phyloP scores from a whole-genome alignment of 192 early-diverging fungal species.

The Coemansia sp. region DNA sequence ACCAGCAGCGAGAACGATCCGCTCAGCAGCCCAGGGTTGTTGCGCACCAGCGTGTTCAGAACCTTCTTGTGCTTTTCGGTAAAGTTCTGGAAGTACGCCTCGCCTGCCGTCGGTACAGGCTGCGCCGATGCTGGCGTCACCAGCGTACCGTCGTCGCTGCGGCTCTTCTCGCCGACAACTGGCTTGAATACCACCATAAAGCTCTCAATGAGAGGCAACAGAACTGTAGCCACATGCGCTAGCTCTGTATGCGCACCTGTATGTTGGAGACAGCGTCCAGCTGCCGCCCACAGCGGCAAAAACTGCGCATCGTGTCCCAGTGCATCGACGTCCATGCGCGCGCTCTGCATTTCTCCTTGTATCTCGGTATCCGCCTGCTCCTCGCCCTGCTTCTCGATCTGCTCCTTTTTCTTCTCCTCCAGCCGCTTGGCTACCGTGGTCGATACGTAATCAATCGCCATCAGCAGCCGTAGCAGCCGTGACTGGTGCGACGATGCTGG shows the following conservation, averaged over 20 bases:
- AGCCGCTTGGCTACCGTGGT: conserved; percentile 44
- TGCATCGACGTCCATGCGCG: conserved; percentile 22
- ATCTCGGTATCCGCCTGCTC: neutral
- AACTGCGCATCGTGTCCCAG: conserved; percentile 54
- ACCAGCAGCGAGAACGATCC: conserved; percentile 95
- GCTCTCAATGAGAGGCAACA: conserved; percentile 92
- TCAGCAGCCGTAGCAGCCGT: conserved; percentile 88
- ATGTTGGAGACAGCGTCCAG: conserved; percentile 70
- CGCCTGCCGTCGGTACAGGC: conserved; percentile 24
- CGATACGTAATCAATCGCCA: conserved; percentile 83
- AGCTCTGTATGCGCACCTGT: conserved; percentile 78
- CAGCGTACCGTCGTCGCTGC: neutral
- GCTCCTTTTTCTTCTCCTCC: conserved; percentile 38
- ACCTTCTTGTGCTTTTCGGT: conserved; percentile 95
- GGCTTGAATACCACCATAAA: conserved; percentile 98
- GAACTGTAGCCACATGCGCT: conserved; percentile 86
- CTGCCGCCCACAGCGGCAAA: conserved; percentile 70
- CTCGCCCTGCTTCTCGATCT: neutral
- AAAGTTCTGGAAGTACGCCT: conserved; percentile 81
- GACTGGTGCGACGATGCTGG: conserved; percentile 86
- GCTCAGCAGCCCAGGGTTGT: conserved; percentile 92
- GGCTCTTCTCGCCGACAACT: conserved; percentile 56
- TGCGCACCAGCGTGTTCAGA: conserved; percentile 96
- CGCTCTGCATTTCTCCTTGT: neutral
- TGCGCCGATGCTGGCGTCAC: conserved; percentile 34